These are phyloP conservation scores for Naganishia onofrii DNA, from an alignment of 768 basidiomycete species.

Conservation along the genomic window DNA sequence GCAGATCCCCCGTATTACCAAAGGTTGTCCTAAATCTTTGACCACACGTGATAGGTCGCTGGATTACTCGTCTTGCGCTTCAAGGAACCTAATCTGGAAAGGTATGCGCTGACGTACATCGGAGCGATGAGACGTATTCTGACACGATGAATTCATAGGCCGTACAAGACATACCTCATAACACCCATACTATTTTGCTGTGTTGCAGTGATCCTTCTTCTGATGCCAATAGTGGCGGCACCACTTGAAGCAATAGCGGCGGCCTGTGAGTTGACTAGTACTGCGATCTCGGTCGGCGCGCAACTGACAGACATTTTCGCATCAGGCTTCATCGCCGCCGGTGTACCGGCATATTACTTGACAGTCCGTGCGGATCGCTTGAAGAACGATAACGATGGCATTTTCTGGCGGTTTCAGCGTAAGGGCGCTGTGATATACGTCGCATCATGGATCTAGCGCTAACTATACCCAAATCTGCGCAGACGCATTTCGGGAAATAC, in stretches of 20 bases:
- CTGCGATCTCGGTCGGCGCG: not conserved
- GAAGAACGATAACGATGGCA: not conserved
- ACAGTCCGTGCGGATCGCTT: slow-evolving; percentile 26
- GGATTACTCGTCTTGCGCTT: slow-evolving; percentile 76
- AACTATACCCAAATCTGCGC: not conserved
- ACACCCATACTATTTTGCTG: slow-evolving; percentile 87
- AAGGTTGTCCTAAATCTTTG: no score
- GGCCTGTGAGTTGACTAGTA: slow-evolving; percentile 61
- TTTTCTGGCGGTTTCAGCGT: not conserved
- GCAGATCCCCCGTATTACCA: no score
- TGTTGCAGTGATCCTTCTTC: slow-evolving; percentile 82
- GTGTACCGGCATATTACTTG: slow-evolving; percentile 49
- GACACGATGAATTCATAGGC: slow-evolving; percentile 55
- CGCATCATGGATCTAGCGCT: not conserved
- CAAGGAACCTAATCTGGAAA: slow-evolving; percentile 86
- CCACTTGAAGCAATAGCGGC: slow-evolving; percentile 83
- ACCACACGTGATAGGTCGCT: no score
- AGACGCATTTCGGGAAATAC: slow-evolving; percentile 10
- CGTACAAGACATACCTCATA: slow-evolving; percentile 86
- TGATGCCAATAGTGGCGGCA: slow-evolving; percentile 92
- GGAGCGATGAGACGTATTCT: not conserved
- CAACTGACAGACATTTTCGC: slow-evolving; percentile 1
- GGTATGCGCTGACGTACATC: slow-evolving; percentile 55
- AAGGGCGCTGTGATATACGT: not conserved
- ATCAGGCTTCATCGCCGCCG: slow-evolving; percentile 45